Evolutionary conservation across 768 basidiomycete genomes (phyloP).

Genomic region (Paxillus rubicundulus): DNA sequence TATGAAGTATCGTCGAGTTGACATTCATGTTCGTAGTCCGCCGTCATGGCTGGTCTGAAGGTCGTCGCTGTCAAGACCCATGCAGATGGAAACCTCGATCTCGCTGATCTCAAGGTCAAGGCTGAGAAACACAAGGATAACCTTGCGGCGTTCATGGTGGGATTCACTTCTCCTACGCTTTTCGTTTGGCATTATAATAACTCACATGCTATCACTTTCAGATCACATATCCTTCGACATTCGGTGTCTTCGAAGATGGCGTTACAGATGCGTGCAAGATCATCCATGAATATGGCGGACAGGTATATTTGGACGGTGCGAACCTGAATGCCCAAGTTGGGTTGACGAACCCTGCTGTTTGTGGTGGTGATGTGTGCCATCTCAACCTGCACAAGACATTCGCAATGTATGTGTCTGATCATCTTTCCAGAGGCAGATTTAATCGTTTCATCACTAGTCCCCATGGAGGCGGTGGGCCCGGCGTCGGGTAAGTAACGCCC

Average conservation of each 20-base stretch:
- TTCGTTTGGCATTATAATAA: slow-evolving; percentile 8
- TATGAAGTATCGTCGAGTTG: slow-evolving; percentile 5
- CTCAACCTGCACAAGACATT: slow-evolving; percentile 99
- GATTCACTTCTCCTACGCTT: slow-evolving; percentile 18
- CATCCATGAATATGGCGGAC: slow-evolving; percentile 92
- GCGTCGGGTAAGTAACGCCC: slow-evolving; percentile 67
- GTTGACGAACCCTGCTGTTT: slow-evolving; percentile 88
- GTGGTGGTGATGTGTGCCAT: slow-evolving; percentile 97
- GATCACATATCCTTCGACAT: slow-evolving; percentile 98
- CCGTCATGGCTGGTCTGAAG: slow-evolving; percentile 95
- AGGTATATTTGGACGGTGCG: slow-evolving; percentile 95
- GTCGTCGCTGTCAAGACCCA: slow-evolving; percentile 94
- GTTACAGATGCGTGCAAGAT: slow-evolving; percentile 88
- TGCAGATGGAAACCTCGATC: slow-evolving; percentile 83
- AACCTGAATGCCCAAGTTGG: slow-evolving; percentile 95
- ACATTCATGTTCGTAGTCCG: slow-evolving; percentile 57
- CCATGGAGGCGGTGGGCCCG: slow-evolving; percentile 96
- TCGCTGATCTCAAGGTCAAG: slow-evolving; percentile 80
- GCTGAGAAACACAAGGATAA: slow-evolving; percentile 89
- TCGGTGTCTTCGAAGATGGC: slow-evolving; percentile 95
- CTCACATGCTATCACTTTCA: slow-evolving; percentile 23
- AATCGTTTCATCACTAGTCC: slow-evolving; percentile 49
- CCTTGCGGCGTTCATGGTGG: slow-evolving; percentile 93
- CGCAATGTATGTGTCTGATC: slow-evolving; percentile 63
- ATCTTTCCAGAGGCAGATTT: not conserved